Conservation (phyloP, 192 early-diverging fungal species). For the Umbelopsis sp. region DNA sequence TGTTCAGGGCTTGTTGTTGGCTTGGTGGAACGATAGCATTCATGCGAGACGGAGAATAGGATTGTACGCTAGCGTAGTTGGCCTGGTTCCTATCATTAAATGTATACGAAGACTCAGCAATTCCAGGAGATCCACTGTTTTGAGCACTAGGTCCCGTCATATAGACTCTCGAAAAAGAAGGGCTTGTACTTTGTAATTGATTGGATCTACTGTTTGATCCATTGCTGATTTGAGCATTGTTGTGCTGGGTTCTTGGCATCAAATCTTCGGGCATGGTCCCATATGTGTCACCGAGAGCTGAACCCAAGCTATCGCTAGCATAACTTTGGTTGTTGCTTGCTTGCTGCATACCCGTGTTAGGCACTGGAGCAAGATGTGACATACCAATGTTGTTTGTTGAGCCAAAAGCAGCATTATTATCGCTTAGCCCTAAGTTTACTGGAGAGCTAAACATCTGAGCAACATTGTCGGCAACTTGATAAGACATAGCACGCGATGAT, state of each 20-base stretch:
- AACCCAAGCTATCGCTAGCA: neutral
- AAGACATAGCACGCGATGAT: neutral
- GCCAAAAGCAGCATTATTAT: neutral
- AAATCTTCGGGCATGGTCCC: neutral
- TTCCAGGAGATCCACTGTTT: neutral
- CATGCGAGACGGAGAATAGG: neutral
- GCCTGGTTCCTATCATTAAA: neutral
- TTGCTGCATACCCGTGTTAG: neutral
- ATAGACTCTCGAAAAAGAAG: neutral
- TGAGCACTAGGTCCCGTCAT: neutral
- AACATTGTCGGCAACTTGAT: conserved; percentile 6
- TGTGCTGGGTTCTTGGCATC: neutral
- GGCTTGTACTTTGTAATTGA: neutral
- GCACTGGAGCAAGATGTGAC: neutral
- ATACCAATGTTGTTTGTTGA: neutral
- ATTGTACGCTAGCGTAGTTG: neutral
- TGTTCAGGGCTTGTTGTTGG: neutral
- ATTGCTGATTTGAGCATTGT: neutral
- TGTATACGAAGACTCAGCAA: neutral
- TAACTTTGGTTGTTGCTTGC: neutral
- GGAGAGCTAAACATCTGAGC: conserved; percentile 3
- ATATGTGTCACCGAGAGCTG: neutral
- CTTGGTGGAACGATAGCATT: neutral
- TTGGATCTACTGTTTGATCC: neutral
- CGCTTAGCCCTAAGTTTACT: neutral